Percentiles rank a stretch among this genome's conserved stretches.
Evolutionary conservation across 805 yeast genomes (phyloP).

Genomic region (Wickerhamiella australiensis): DNA sequence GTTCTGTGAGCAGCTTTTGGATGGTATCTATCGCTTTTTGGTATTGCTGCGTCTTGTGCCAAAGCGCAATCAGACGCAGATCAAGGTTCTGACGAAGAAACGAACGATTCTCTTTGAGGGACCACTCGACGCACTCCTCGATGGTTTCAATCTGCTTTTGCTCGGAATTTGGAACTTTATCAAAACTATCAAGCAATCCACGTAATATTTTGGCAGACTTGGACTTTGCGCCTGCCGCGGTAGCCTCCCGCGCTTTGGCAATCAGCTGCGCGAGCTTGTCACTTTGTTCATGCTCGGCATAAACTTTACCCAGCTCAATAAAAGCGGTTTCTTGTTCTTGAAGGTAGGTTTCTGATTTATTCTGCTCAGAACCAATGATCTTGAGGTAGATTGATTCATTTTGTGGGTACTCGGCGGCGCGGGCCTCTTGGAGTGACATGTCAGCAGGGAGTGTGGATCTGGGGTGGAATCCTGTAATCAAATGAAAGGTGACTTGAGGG

Average conservation of each 20-base stretch:
- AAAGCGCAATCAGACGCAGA: conserved; percentile 65
- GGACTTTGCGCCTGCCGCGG: conserved; percentile 77
- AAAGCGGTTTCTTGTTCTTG: conserved; percentile 59
- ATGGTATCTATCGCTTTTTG: conserved; percentile 63
- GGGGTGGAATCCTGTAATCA: too few species aligned
- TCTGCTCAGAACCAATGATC: conserved; percentile 20
- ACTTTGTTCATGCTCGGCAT: conserved; percentile 38
- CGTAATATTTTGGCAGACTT: conserved; percentile 87
- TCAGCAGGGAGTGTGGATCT: not conserved
- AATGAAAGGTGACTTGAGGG: too few species aligned
- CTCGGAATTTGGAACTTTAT: conserved; percentile 42
- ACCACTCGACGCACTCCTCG: conserved; percentile 77
- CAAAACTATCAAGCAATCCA: conserved; percentile 66
- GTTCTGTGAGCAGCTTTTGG: conserved; percentile 61
- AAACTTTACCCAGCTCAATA: conserved; percentile 62
- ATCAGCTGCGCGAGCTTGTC: conserved; percentile 50
- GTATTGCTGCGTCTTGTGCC: conserved; percentile 52
- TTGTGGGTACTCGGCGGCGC: conserved; percentile 11
- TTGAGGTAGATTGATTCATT: conserved; percentile 8
- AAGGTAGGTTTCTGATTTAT: conserved; percentile 32
- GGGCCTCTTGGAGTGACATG: conserved; percentile 12
- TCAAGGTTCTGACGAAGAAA: conserved; percentile 83
- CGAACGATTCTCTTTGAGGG: conserved; percentile 66
- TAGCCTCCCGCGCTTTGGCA: conserved; percentile 52
- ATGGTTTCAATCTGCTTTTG: conserved; percentile 65